These are phyloP conservation scores for Madurella fahalii DNA, from an alignment of 2,329 filamentous ascomycete genomes.

Conservation along the genomic window DNA sequence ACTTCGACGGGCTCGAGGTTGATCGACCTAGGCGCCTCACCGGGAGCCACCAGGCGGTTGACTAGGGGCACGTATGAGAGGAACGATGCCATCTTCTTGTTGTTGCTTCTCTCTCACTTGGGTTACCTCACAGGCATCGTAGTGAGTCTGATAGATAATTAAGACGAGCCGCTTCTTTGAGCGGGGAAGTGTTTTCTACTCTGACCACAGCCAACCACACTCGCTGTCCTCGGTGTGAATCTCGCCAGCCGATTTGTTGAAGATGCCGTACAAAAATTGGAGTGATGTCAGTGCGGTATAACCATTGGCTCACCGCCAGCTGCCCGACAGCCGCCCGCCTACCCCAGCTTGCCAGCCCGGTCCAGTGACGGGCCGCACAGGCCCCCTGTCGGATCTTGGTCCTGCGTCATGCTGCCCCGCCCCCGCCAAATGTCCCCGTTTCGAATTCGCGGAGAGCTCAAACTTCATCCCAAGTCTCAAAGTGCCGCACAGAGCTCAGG, in stretches of 20 bases:
- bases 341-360: conserved; percentile 1
- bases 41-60: conserved; percentile 27
- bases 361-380: background rate
- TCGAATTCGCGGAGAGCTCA: background rate
- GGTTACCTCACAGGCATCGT: background rate
- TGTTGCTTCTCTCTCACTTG: background rate
- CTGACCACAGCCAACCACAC: background rate
- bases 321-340: background rate
- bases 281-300: conserved; percentile 15
- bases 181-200: background rate
- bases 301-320: background rate
- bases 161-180: background rate
- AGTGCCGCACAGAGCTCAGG: background rate
- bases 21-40: conserved; percentile 37
- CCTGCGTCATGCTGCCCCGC: conserved; percentile 15
- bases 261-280: background rate
- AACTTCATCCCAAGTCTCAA: conserved; percentile 1
- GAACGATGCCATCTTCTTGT: conserved; percentile 22
- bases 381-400: background rate
- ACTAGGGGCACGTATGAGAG: conserved; percentile 31
- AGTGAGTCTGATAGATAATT: background rate
- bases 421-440: conserved; percentile 11
- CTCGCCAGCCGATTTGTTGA: conserved; percentile 11
- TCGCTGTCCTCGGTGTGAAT: background rate
- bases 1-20: conserved; percentile 64